Evolutionary conservation across 163 green algal species (phyloP), one percentile per base, ranked within the genome.

Genomic region (Botryococcus braunii): DNA sequence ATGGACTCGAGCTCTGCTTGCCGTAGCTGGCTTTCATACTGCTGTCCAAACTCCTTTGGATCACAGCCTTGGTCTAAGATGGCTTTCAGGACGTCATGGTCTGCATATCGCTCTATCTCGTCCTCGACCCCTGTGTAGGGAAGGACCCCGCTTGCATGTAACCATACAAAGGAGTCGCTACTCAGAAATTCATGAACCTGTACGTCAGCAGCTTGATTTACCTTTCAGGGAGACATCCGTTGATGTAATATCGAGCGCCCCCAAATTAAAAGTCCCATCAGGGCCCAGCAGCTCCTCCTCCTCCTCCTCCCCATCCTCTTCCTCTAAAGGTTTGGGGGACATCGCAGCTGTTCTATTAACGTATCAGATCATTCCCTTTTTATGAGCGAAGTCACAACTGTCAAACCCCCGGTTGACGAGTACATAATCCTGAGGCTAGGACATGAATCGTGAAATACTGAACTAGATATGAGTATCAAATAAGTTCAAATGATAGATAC

Each of bases 1-100:
- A 98, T 95, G 27, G 80, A 89, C 61, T 92, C 87, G 41, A 93
- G 72, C 79, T 98, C 92, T 25, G 88, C 86, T 21, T 81, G 70
- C 0, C 83, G 74, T 60, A 98, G 82, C 71, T 89, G 85, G 32
- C 83, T 81, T 23, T 97, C 92, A 31, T 96, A 87, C 46, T 93
- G 85, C 9, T 70, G 65, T 7, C 79, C 84, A 62, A 89, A 91
- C 67, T 90, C 82, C 37, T 86, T 76, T 0, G 93, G 79, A 39
- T 90, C 76, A 9, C 66, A 77, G 36, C 68, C 89, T 74, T 83
- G 77, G 62, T 95, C 85, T 27, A 95, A 75, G 41, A 94, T 89
- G 17, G 83, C 83, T 7, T 62, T 55, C 66, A 96, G 84, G 5
- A 95, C 76, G 21, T 95, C 87, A 39, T 91, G 80, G 25, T 86